These are phyloP conservation scores for Biscutella auriculata DNA, from an alignment of 441 rosid species.

Conservation along the genomic window DNA sequence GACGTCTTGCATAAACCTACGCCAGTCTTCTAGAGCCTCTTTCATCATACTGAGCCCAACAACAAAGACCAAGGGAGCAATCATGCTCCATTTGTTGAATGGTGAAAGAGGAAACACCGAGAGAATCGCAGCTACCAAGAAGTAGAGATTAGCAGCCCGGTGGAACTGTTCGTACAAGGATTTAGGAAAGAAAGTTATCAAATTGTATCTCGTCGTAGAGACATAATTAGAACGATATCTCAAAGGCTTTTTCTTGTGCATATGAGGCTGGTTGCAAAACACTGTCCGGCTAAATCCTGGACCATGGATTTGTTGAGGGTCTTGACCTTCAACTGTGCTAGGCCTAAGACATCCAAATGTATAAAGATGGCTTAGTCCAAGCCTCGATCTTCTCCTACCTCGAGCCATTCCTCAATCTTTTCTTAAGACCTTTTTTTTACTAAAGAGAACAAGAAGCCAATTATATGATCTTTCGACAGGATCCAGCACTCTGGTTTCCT, in stretches of 20 bases:
- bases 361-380: constrained; percentile 48
- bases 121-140: constrained; percentile 76
- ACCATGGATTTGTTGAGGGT: constrained; percentile 52
- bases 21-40: constrained; percentile 95
- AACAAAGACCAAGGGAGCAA: constrained; percentile 79
- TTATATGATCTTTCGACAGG: constrained; percentile 6
- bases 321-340: constrained; percentile 30
- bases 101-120: constrained; percentile 80
- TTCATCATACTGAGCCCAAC: constrained; percentile 92
- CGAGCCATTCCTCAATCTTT: constrained; percentile 39
- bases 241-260: constrained; percentile 73
- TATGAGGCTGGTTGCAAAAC: constrained; percentile 58
- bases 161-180: constrained; percentile 89
- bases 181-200: constrained; percentile 70
- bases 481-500: not conserved
- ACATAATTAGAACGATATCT: constrained; percentile 66
- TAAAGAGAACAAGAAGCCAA: constrained; percentile 11
- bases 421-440: not conserved
- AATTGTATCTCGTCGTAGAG: constrained; percentile 81
- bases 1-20: constrained; percentile 82
- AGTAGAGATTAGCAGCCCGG: constrained; percentile 89
- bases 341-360: constrained; percentile 77
- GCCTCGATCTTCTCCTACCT: constrained; percentile 63
- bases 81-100: constrained; percentile 82
- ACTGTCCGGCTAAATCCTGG: constrained; percentile 67